These are phyloP conservation scores for Aphanomyces invadans DNA, from an alignment of 352 stramenopile species.

Conservation along the genomic window DNA sequence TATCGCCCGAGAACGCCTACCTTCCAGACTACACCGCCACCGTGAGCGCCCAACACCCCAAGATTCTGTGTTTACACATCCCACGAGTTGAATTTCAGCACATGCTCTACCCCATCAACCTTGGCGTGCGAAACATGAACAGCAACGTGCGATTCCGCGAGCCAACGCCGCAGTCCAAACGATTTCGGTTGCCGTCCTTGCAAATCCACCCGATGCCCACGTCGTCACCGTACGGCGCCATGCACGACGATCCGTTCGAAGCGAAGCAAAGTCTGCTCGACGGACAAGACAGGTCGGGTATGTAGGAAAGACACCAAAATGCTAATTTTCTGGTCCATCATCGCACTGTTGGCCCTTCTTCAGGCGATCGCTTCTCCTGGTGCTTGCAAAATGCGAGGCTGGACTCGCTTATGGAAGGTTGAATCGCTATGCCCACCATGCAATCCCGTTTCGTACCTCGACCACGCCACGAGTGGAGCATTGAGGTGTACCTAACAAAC, in stretches of 20 bases:
- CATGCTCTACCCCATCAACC: conserved; percentile 17
- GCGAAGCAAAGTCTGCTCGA: background rate
- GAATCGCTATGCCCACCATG: no score
- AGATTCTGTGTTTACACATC: conserved; percentile 33
- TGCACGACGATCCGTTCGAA: background rate
- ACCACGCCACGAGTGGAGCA: no score
- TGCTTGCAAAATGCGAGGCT: no score
- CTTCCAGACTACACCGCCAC: conserved; percentile 35
- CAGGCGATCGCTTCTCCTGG: no score
- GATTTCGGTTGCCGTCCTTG: background rate
- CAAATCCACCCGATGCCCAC: background rate
- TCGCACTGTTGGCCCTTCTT: no score
- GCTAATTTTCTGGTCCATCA: no score
- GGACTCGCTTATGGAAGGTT: no score
- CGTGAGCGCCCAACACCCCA: conserved; percentile 23
- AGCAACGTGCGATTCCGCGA: background rate
- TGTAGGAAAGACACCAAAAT: no score
- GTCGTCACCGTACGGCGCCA: background rate
- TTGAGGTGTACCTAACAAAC: no score
- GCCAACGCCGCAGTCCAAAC: background rate
- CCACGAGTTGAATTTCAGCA: conserved; percentile 41
- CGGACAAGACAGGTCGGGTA: no score
- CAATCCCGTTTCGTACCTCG: no score
- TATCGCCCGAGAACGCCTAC: conserved; percentile 37
- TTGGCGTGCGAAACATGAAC: background rate